Base-by-base conservation (phyloP, 305 asterid genomes). In the Fraxinus albicans region DNA sequence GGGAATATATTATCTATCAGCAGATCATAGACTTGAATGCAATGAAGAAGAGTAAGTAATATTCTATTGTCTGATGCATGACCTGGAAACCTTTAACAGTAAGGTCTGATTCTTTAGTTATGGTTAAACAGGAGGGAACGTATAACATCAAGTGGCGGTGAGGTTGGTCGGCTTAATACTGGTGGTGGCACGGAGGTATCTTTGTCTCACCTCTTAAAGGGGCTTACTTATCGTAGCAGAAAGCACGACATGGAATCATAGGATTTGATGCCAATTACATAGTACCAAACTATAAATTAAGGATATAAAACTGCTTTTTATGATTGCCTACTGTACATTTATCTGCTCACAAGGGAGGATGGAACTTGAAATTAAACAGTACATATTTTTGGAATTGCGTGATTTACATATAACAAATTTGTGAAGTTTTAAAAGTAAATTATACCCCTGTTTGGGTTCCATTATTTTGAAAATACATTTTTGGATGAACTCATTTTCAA, bases 141-240 rank as follows among this genome's bases (percentile, higher is more conserved):
- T 40, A 95, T 96, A 84, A 95, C 92, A 33, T 86, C 97, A 29
- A 90, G 99, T 87, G 99, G 99, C 40, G 99, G 99, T 82, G 98
- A 96, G 89, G 99, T 96, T 53, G 99, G 98, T 47, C 94, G 98
- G 79, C 97, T 95, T 85, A 96, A 96, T 86, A 90, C 98, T 12
- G 99, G 99, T 80, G 97, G 97, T 79, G 98, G 99, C 84, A 96
- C 98, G 47, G 96, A 93, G 98, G 99, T 93, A 88, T 78, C 75
- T 65, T 21, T 81, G 83, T 83, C 50, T 33, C 78, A 78, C 79
- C 38, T 3, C 74, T 70, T 65, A 69, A 69, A 29, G 76, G 23
- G 35, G 76, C 76, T 80, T 67, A 2, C 77, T 47, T 25, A 12
- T 15, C 34, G 42, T 70, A 31, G 76, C 36, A 70, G 23, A 31